Base-by-base conservation (phyloP, 129 eudicot species). In the Pulicaria dysenterica region DNA sequence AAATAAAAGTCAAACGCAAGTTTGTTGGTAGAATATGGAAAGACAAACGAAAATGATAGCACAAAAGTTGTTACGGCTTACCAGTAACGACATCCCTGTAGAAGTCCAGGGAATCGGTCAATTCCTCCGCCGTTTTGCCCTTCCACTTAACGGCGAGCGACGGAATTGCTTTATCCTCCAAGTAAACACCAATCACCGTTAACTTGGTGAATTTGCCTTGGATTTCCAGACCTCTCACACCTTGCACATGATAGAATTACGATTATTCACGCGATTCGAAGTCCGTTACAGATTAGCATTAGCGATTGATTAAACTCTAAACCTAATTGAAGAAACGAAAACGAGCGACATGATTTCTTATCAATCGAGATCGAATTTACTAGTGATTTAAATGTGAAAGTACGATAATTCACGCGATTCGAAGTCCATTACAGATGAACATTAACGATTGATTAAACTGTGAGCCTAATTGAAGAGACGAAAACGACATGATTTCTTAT, bases 221-320 rank as follows among this genome's bases (percentile, higher is more conserved):
- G 15, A 93, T 89, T 24, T 83, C 87, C 84, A 89, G 8, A 3
- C 95, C 90, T 82, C 98, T 93, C 83, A 47, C 95, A 76, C 98
- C 97, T n/a, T 15, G 77, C 79, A 11, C 76, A 79, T 65, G 58
- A 71, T 49, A 73, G n/a, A 68, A 49, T 36, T 39, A 12, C 31
- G 31, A 24, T 3, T 24, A 55, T 51, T 54, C n/a, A 58, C 65
- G 12, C 34, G 48, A 44, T 43, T 46, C 47, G 59, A 10, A 47
- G n/a, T 19, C 19, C 45, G 31, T 24, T 68, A 6, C 59, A 16
- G 12, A 63, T 13, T 43, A 50, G 67, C 9, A 19, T 13, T n/a
- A 13, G 36, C 9, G 37, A 34, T 14, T 12, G 31, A 24, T 24
- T 24, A 24, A 17, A 36, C 9, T 12, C 38, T 54, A 58, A 19